Base-by-base conservation (phyloP, 139 green algal genomes). In the Picochlorum sp. region DNA sequence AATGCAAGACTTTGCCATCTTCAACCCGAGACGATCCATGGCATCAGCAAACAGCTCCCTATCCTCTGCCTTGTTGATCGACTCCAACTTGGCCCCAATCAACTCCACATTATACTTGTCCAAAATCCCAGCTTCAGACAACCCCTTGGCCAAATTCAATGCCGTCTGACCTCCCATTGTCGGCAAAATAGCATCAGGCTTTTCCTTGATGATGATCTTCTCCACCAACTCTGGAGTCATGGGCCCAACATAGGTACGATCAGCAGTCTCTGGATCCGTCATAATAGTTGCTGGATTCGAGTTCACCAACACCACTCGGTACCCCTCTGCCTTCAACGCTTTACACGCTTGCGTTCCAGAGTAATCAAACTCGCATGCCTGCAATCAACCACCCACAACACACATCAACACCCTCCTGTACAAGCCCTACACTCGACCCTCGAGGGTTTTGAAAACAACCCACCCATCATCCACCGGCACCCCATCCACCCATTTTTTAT, bases 331-430 rank as follows among this genome's bases (percentile, higher is more conserved):
- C 75, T 86, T 94, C 32, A 99, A 86, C 1, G 94, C 85, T 80
- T 99, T 99, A 88, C 92, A 98, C 21, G 94, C 94, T 77, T 98
- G 92, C 3, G 87, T 96, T 18, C 94, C 94, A 15, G 88, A 97
- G 79, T 99, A 99, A 72, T 99, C 94, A 68, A 99, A 99, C 82
- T 99, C 94, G 74, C 94, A 99, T 8, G 94, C 94, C 86, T 95
- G 80, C 13, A 41, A 41, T 41, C 34, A 41, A 41, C 34, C 8
- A 41, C 34, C 34, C 34, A 41, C 34, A 11, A 10, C 8, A 9
- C 8, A 3, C 34, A 11, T 10, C 34, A 41, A 41, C 34, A 41
- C 7, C 34, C 6, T 30, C 28, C 28, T 30, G 28, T 11, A 41
- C 34, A 41, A 41, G 34, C 34, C 34, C 34, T 41, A 41, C 34